These are phyloP conservation scores for Trichoderma atroviride DNA, from an alignment of 2,329 filamentous ascomycete species.

Conservation along the genomic window DNA sequence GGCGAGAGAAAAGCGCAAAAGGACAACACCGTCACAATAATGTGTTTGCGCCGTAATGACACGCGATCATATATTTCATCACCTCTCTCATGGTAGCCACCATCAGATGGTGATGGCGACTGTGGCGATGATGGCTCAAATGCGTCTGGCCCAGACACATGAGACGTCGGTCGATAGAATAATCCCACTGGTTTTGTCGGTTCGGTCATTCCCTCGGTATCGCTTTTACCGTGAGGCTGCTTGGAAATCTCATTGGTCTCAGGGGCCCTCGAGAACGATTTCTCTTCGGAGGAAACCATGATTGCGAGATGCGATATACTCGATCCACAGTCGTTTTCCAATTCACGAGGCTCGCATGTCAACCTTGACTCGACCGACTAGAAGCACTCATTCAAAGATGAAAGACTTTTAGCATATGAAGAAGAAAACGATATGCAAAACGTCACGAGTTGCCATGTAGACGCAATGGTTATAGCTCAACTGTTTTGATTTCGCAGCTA, in stretches of 20 bases:
- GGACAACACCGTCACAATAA: conserved; percentile 70
- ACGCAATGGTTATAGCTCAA: not conserved
- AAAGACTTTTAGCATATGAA: not conserved
- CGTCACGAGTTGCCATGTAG: not conserved
- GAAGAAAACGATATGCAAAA: not conserved
- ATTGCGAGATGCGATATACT: not conserved
- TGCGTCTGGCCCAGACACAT: conserved; percentile 38
- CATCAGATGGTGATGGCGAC: conserved; percentile 15
- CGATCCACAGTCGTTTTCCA: not conserved
- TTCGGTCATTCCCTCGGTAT: not conserved
- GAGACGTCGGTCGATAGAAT: conserved; percentile 34
- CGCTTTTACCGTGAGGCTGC: not conserved
- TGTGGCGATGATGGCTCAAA: conserved; percentile 30
- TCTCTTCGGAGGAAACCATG: conserved; percentile 5
- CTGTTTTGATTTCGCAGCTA: not conserved
- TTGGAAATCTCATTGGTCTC: not conserved
- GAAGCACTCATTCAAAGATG: not conserved
- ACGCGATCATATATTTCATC: conserved; percentile 68
- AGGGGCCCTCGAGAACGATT: not conserved
- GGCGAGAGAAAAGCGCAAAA: conserved; percentile 78
- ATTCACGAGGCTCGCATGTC: not conserved
- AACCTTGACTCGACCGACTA: not conserved
- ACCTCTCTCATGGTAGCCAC: conserved; percentile 35
- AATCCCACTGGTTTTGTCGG: not conserved
- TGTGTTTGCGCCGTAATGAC: conserved; percentile 60